These are phyloP conservation scores for Otatea glauca DNA, from an alignment of 176 grass and related monocot genomes.

Conservation along the genomic window DNA sequence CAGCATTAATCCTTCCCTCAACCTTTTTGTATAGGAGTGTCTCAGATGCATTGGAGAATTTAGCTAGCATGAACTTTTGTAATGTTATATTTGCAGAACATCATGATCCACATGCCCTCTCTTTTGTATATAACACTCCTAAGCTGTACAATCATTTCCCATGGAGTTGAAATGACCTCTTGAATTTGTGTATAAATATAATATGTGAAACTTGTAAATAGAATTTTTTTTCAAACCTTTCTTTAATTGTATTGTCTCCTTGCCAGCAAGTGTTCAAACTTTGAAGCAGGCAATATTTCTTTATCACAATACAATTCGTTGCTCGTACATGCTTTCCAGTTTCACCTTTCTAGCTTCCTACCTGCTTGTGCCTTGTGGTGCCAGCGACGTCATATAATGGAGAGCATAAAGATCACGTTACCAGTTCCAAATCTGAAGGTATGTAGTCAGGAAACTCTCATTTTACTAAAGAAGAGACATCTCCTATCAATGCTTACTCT, in stretches of 20 bases:
- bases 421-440: not conserved
- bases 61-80: slow-evolving; percentile 21
- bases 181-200: slow-evolving; percentile 41
- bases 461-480: not conserved
- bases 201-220: slow-evolving; percentile 12
- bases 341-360: not conserved
- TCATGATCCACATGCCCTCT: not conserved
- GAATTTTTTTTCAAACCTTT: not conserved
- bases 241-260: not conserved
- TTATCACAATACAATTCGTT: not conserved
- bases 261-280: not conserved
- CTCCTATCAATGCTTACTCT: not conserved
- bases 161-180: slow-evolving; percentile 10
- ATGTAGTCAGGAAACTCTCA: not conserved
- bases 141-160: not conserved
- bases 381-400: not conserved
- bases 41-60: slow-evolving; percentile 6
- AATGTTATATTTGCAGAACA: slow-evolving; percentile 19
- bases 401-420: not conserved
- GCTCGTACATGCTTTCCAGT: not conserved
- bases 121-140: slow-evolving; percentile 37
- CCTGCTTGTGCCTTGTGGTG: not conserved
- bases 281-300: not conserved
- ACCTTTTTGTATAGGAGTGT: slow-evolving; percentile 38
- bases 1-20: slow-evolving; percentile 29